A percentile compares a stretch with the other conserved stretches of the same genome.
Evolutionary conservation across 176 grass and related monocot genomes (phyloP).

Genomic region (Urochloa ruziziensis): DNA sequence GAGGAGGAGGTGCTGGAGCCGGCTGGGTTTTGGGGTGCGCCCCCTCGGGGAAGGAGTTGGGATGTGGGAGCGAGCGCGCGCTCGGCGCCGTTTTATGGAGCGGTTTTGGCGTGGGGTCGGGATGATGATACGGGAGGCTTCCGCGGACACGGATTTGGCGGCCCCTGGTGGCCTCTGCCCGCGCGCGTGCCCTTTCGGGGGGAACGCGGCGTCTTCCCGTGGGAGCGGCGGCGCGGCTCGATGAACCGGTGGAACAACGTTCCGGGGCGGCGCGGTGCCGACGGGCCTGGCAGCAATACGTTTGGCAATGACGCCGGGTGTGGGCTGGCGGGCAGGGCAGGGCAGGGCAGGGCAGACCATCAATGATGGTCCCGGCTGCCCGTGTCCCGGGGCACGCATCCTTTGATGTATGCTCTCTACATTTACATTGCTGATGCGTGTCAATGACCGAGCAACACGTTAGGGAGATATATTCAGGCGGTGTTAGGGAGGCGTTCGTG

Average conservation of each 20-base stretch:
- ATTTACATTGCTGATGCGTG: no score
- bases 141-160: neutral
- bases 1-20: neutral
- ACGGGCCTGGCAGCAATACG: no score
- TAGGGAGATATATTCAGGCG: no score
- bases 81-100: slow-evolving; percentile 20
- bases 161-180: neutral
- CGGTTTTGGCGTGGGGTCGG: neutral
- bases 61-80: neutral
- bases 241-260: neutral
- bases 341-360: no score
- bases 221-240: neutral
- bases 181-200: neutral
- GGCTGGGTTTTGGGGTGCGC: neutral
- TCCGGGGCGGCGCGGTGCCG: neutral
- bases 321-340: no score
- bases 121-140: neutral
- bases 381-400: no score
- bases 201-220: neutral
- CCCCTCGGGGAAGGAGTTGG: neutral
- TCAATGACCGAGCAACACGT: no score
- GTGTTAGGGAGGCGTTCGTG: no score
- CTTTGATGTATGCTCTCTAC: no score
- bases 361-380: no score
- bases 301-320: no score